Percentiles rank a stretch among this genome's conserved stretches.
These are phyloP conservation scores for Brassica carinata DNA, from an alignment of 345 rosid genomes.

Conservation along the genomic window DNA sequence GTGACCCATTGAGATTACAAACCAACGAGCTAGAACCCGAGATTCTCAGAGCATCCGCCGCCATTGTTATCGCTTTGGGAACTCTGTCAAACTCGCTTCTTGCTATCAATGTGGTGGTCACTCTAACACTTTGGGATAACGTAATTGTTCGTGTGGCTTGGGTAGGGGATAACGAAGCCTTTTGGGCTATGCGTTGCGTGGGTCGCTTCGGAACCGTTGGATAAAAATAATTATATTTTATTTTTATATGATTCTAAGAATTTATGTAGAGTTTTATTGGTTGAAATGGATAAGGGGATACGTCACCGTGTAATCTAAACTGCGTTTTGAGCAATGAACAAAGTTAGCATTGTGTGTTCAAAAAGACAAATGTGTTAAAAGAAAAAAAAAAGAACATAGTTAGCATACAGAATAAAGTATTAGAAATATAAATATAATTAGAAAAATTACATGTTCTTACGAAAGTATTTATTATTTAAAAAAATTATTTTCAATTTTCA, in stretches of 20 bases:
- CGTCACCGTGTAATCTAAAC: slow-evolving; percentile 13
- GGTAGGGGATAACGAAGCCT: slow-evolving; percentile 40
- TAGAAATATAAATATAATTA: too few species aligned
- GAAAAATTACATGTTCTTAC: too few species aligned
- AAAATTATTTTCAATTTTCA: too few species aligned
- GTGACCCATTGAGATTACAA: slow-evolving; percentile 65
- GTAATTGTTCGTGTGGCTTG: slow-evolving; percentile 19
- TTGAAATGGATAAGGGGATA: slow-evolving; percentile 34
- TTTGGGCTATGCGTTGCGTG: slow-evolving; percentile 27
- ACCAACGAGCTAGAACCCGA: slow-evolving; percentile 52
- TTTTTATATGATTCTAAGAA: slow-evolving; percentile 23
- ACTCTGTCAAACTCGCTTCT: slow-evolving; percentile 12
- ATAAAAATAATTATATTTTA: background rate
- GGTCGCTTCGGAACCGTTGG: slow-evolving; percentile 34
- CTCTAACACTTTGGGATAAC: slow-evolving; percentile 17
- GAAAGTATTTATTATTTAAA: too few species aligned
- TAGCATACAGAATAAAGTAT: too few species aligned
- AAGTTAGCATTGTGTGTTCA: too few species aligned
- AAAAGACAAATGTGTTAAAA: too few species aligned
- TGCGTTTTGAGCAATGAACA: background rate
- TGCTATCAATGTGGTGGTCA: background rate
- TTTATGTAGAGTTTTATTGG: slow-evolving; percentile 21
- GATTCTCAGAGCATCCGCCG: slow-evolving; percentile 66
- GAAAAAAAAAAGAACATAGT: too few species aligned
- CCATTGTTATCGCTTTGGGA: slow-evolving; percentile 51